Conservation (phyloP, 768 basidiomycete species). For the Amanita pallidorosea region DNA sequence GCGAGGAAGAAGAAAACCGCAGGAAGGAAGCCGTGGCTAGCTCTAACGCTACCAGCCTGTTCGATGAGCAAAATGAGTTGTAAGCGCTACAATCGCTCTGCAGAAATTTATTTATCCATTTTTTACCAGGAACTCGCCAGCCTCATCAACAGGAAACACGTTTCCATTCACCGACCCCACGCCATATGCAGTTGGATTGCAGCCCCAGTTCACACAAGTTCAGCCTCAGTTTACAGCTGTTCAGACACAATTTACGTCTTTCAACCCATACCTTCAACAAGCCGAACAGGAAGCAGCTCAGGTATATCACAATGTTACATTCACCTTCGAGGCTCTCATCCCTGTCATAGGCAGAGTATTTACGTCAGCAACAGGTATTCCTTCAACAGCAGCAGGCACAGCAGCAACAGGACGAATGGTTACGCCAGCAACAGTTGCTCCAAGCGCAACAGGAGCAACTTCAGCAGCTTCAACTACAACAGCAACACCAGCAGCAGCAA, state of each 20-base stretch:
- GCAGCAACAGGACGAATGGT: constrained; percentile 48
- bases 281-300: constrained; percentile 83
- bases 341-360: constrained; percentile 47
- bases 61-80: constrained; percentile 82
- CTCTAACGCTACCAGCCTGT: constrained; percentile 63
- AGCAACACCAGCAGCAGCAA: constrained; percentile 17
- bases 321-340: constrained; percentile 23
- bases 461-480: too few relatives aligned
- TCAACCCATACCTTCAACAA: constrained; percentile 92
- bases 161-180: constrained; percentile 58
- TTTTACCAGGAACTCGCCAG: constrained; percentile 19
- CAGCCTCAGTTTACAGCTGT: constrained; percentile 72
- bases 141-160: constrained; percentile 32
- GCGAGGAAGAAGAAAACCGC: constrained; percentile 83
- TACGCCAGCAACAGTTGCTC: constrained; percentile 38
- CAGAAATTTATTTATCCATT: constrained; percentile 6
- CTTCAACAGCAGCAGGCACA: constrained; percentile 42
- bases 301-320: constrained; percentile 14
- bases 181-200: constrained; percentile 44
- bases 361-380: constrained; percentile 60
- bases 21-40: constrained; percentile 63
- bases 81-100: constrained; percentile 24
- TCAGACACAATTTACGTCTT: constrained; percentile 82
- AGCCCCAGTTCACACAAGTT: constrained; percentile 40
- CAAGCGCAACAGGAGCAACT: too few relatives aligned